Conservation (phyloP, 1,139 yeast species). For the Eremothecium sinecaudum region DNA sequence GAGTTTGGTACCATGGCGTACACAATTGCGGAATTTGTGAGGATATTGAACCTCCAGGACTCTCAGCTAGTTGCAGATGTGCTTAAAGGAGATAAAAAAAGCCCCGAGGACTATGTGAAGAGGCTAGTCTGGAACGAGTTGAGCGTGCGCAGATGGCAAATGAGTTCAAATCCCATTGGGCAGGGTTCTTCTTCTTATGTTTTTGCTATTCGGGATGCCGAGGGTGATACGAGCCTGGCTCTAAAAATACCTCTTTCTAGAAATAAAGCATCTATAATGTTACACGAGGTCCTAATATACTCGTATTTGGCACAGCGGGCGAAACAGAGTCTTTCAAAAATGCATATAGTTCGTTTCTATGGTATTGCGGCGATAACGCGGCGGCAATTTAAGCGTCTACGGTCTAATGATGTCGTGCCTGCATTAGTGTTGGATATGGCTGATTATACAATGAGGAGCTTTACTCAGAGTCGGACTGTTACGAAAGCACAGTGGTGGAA, state of each 20-base stretch:
- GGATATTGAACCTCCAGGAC: conserved; percentile 2
- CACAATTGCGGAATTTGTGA: conserved; percentile 3
- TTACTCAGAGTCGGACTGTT: conserved; percentile 4
- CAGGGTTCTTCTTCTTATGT: conserved; percentile 2
- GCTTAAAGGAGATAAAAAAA: neutral
- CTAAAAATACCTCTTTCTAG: conserved; percentile 5
- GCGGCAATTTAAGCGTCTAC: conserved; percentile 11
- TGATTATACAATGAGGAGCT: conserved; percentile 11
- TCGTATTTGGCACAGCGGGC: conserved; percentile 2
- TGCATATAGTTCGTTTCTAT: conserved; percentile 12
- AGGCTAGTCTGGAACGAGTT: conserved; percentile 1
- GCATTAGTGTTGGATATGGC: conserved; percentile 13
- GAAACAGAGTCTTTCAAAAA: neutral
- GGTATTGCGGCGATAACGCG: conserved; percentile 15
- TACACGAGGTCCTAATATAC: conserved; percentile 6
- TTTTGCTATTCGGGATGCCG: conserved; percentile 1
- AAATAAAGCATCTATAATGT: conserved; percentile 2
- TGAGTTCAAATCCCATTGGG: neutral
- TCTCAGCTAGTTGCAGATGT: neutral
- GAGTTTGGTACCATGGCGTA: no score
- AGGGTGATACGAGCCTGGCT: conserved; percentile 2
- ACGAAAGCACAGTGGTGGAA: conserved; percentile 12
- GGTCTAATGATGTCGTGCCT: conserved; percentile 15
- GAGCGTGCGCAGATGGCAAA: neutral
- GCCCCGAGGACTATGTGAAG: conserved; percentile 1